A percentile compares a stretch with the other conserved stretches of the same genome.
phyloP scores from a whole-genome alignment of 768 basidiomycete species.

The Cystobasidium onofrii region DNA sequence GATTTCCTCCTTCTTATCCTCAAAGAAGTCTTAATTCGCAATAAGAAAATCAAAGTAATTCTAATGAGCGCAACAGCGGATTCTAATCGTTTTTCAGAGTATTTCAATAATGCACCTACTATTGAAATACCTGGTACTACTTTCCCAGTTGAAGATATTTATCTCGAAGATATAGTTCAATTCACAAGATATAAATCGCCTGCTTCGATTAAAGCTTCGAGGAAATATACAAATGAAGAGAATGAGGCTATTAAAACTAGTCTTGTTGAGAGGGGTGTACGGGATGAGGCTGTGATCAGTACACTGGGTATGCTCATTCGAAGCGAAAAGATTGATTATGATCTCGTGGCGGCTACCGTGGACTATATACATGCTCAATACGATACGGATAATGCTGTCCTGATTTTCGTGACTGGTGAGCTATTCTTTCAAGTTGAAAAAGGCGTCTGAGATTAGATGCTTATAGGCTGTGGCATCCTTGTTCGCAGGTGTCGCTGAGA shows the following conservation, averaged over 20 bases:
- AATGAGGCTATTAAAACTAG: slow-evolving; percentile 51
- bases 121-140: slow-evolving; percentile 66
- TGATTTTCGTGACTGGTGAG: slow-evolving; percentile 85
- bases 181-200: slow-evolving; percentile 55
- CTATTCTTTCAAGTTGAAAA: slow-evolving; percentile 59
- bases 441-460: slow-evolving; percentile 49
- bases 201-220: slow-evolving; percentile 45
- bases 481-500: slow-evolving; percentile 46
- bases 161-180: slow-evolving; percentile 71
- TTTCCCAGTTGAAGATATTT: slow-evolving; percentile 50
- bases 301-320: slow-evolving; percentile 57
- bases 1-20: slow-evolving; percentile 81
- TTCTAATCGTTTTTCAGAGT: slow-evolving; percentile 69
- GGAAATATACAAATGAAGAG: slow-evolving; percentile 51
- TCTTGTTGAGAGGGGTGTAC: slow-evolving; percentile 54
- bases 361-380: slow-evolving; percentile 53
- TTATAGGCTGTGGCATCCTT: slow-evolving; percentile 31
- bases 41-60: slow-evolving; percentile 64
- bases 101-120: slow-evolving; percentile 72
- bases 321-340: slow-evolving; percentile 62
- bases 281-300: slow-evolving; percentile 39
- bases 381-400: slow-evolving; percentile 55
- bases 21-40: slow-evolving; percentile 60
- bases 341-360: slow-evolving; percentile 64
- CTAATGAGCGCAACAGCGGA: slow-evolving; percentile 96